Base-by-base conservation (phyloP, 106 monocot genomes). In the Phalaenopsis equestris region DNA sequence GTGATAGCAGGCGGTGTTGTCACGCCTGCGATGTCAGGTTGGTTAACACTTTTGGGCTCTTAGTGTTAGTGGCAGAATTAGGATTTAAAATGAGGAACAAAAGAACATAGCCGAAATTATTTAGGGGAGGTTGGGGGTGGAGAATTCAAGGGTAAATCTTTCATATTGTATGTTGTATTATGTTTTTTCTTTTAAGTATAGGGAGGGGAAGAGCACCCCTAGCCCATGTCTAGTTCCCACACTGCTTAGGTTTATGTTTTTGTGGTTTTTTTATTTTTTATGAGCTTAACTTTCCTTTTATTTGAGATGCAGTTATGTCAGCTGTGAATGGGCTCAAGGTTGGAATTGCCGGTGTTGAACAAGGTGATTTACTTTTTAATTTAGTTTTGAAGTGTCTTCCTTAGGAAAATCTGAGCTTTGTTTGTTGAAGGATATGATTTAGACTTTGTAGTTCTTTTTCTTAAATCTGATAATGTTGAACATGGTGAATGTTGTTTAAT, bases 1-100 rank as follows among this genome's bases (percentile, higher is more conserved):
- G 89, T 94, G 75, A 92, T 99, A 70, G 94, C 89, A 41, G 94
- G 91, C 83, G 94, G 98, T 77, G 92, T 99, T 82, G 84, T 95
- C 47, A 94, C 98, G 8, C 94, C 98, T 47, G 92, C 98, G 58
- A 94, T 99, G 94, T 99, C 94, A 87, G 94, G 98, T 99, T 79
- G 21, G n/a, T 21, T 77, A 36, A 42, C 67, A 49, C 75, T 67
- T 41, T 84, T 75, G 38, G 6, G 61, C 70, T 70, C 37, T 48
- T 12, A 14, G 52, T 52, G 10, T 52, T 30, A 52, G 3, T 52
- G 52, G 12, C 3, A 52, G 52, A 12, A 52, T 12, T 52, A 52
- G 52, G 12, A 52, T 52, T 52, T 52, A 10, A 52, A 52, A 52
- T 52, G 12, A 52, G 52, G 12, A 12, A 14, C 12, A 12, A 14